Percentiles rank a stretch among this genome's conserved stretches.
Evolutionary conservation across 2,329 filamentous ascomycete species (phyloP).

Genomic region (Sporothrix luriei): DNA sequence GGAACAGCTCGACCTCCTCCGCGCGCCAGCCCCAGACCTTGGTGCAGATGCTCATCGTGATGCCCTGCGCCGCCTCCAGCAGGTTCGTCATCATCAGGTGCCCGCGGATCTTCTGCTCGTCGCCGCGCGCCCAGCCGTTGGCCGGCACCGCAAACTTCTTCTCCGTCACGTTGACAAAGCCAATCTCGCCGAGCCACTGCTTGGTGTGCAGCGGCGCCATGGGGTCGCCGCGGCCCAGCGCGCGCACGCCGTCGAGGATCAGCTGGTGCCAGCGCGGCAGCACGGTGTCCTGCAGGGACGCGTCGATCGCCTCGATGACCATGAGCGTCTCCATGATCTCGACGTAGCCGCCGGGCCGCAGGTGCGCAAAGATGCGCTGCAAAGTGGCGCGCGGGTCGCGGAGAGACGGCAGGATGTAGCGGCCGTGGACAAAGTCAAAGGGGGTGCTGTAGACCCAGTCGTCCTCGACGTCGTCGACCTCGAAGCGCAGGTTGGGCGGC

Average conservation of each 20-base stretch:
- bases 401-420: slow-evolving; percentile 33
- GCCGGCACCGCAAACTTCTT: slow-evolving; percentile 42
- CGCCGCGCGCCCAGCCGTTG: slow-evolving; percentile 42
- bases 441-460: slow-evolving; percentile 53
- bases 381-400: slow-evolving; percentile 38
- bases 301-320: slow-evolving; percentile 38
- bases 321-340: slow-evolving; percentile 45
- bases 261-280: slow-evolving; percentile 40
- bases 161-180: slow-evolving; percentile 44
- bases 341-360: slow-evolving; percentile 48
- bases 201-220: slow-evolving; percentile 37
- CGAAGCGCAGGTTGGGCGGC: slow-evolving; percentile 70
- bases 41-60: slow-evolving; percentile 39
- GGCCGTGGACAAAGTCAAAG: slow-evolving; percentile 59
- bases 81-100: slow-evolving; percentile 40
- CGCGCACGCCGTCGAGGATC: slow-evolving; percentile 37
- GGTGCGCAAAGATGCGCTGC: slow-evolving; percentile 48
- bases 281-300: slow-evolving; percentile 41
- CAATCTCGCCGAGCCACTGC: slow-evolving; percentile 41
- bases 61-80: slow-evolving; percentile 37
- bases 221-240: slow-evolving; percentile 39
- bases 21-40: slow-evolving; percentile 38
- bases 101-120: slow-evolving; percentile 39
- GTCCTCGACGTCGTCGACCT: slow-evolving; percentile 65
- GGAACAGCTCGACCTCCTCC: slow-evolving; percentile 38